A percentile compares a stretch with the other conserved stretches of the same genome.
Conservation (phyloP, 2,329 filamentous ascomycete genomes). For the Ceratocystiopsis sp. region DNA sequence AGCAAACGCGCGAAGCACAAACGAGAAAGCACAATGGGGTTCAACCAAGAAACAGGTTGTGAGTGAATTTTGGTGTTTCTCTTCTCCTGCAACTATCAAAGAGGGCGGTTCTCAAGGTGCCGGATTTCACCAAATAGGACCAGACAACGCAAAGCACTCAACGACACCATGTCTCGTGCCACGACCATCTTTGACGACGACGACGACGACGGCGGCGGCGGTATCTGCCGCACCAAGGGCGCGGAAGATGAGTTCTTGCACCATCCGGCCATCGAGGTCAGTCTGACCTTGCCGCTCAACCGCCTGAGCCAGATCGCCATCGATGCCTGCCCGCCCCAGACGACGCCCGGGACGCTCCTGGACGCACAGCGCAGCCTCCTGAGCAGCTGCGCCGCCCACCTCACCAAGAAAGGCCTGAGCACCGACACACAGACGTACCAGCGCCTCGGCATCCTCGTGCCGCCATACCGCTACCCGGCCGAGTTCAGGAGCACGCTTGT, state of each 20-base stretch:
- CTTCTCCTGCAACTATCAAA: too few species aligned
- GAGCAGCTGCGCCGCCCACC: not conserved
- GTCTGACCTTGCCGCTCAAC: not conserved
- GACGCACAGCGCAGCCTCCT: constrained; percentile 3
- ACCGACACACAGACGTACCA: constrained; percentile 7
- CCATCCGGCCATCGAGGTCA: constrained; percentile 2
- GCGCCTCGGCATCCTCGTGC: constrained; percentile 6
- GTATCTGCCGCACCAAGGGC: too few species aligned
- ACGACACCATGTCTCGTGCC: not conserved
- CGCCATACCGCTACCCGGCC: constrained; percentile 1
- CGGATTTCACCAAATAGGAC: too few species aligned
- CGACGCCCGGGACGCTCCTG: not conserved
- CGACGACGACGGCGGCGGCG: not conserved
- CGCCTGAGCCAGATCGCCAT: constrained; percentile 4
- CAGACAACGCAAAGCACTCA: not conserved
- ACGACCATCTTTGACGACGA: not conserved
- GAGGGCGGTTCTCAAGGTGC: not conserved
- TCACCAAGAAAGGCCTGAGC: constrained; percentile 4
- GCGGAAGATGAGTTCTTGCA: not conserved
- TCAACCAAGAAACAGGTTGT: too few species aligned
- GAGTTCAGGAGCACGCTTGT: constrained; percentile 1
- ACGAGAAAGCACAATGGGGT: too few species aligned
- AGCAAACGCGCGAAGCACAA: too few species aligned
- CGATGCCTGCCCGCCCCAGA: not conserved
- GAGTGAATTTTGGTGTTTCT: too few species aligned